Evolutionary conservation across 2,329 filamentous ascomycete genomes (phyloP), one percentile per base, ranked within the genome.

Genomic region (Lachnellula occidentalis): DNA sequence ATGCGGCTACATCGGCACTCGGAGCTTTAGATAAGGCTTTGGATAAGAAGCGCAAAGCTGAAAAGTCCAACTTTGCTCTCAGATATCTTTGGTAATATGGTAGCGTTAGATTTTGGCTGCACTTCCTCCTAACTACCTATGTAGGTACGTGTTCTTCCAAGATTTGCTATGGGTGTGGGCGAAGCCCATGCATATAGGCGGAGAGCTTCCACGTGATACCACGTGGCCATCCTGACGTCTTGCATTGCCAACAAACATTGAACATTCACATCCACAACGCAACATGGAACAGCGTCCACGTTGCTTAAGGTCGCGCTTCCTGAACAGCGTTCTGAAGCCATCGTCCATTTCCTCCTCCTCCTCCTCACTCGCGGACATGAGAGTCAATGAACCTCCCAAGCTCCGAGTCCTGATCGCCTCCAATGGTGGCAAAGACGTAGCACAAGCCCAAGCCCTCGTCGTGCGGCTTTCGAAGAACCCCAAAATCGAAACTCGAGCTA

Each of bases 401-500:
- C 72, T 86, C 31, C 80, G 76, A 58, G 77, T 88, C 53, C 78
- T 88, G 34, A 76, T 88, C 36, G 82, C 82, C 55, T 79, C 85
- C 54, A 85, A 86, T 62, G 84, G 86, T 55, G 76, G 79, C 46
- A 77, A 79, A 53, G 83, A 87, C 64, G 79, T 83, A 31, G 81
- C 83, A 45, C 86, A 81, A 71, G 84, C 84, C 50, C 79, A 85
- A 66, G 76, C 82, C 17, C 77, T 88, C 50, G 82, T 85, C 57
- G 78, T 87, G 48, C 81, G 85, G 56, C 76, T 88, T 4, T 85
- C 85, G 52, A 86, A 86, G 65, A 81, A 83, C 55, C 67, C 78
- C 8, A 78, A 82, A 57, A 82, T 86, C 59, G 79, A 82, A 59
- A 82, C 79, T 34, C 74, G 79, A 54, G 82, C 82, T 50, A 79